phyloP scores from a whole-genome alignment of 805 yeast species.

The Blastobotrys attinorum region DNA sequence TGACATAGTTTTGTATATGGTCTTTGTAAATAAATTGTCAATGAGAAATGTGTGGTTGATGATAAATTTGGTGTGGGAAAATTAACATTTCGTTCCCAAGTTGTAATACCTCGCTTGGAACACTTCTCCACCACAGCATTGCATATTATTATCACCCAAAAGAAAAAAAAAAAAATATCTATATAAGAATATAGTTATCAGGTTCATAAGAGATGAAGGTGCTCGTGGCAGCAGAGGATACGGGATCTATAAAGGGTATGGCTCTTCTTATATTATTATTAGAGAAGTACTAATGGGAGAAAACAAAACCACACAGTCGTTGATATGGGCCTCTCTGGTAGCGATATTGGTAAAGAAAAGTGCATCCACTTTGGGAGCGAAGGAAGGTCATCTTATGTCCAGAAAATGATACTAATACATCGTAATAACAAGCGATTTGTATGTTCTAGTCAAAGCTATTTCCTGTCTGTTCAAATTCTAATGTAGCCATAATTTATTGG shows the following conservation, averaged over 20 bases:
- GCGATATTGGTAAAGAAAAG: not conserved
- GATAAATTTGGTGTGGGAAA: too few relatives aligned
- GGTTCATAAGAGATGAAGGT: conserved; percentile 38
- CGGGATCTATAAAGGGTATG: conserved; percentile 39
- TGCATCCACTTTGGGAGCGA: conserved; percentile 9
- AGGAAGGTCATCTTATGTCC: conserved; percentile 17
- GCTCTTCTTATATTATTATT: not conserved
- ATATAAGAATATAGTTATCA: too few relatives aligned
- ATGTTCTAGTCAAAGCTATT: too few relatives aligned
- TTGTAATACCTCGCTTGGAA: too few relatives aligned
- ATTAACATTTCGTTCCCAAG: too few relatives aligned
- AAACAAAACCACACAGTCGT: not conserved
- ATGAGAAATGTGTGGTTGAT: too few relatives aligned
- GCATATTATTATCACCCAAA: too few relatives aligned
- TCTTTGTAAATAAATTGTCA: not conserved
- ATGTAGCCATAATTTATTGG: too few relatives aligned
- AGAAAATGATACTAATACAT: conserved; percentile 11
- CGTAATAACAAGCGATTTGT: conserved; percentile 7
- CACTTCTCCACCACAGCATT: too few relatives aligned
- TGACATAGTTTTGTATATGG: not conserved
- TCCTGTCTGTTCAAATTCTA: too few relatives aligned
- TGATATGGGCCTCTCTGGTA: not conserved
- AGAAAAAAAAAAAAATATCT: too few relatives aligned
- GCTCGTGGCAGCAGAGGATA: conserved; percentile 43
- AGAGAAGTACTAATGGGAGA: too few relatives aligned